Evolutionary conservation across 352 stramenopile species (phyloP).

Genomic region (Phytophthora foliorum): DNA sequence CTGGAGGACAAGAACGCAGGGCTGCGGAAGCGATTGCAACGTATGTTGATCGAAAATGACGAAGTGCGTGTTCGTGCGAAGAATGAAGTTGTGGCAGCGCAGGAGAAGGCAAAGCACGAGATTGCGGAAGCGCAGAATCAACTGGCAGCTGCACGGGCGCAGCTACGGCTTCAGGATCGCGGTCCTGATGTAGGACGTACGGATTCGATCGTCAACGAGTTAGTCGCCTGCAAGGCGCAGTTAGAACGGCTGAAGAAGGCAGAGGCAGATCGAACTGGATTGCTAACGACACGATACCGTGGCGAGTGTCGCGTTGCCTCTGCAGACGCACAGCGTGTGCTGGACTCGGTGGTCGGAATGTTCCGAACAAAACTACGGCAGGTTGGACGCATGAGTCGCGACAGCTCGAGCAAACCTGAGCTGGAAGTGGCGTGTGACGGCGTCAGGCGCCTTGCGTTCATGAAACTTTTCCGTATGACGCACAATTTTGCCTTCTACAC

Average conservation of each 20-base stretch:
- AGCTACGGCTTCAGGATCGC: conserved; percentile 71
- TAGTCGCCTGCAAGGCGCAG: conserved; percentile 50
- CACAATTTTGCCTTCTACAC: conserved; percentile 67
- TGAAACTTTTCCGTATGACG: conserved; percentile 64
- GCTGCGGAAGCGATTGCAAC: conserved; percentile 75
- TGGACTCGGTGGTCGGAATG: conserved; percentile 55
- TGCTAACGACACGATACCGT: conserved; percentile 60
- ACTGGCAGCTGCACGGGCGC: conserved; percentile 50
- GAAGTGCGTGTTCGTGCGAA: conserved; percentile 69
- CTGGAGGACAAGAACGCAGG: conserved; percentile 76
- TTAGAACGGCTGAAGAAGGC: conserved; percentile 59
- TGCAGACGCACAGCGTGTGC: conserved; percentile 56
- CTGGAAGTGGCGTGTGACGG: conserved; percentile 65
- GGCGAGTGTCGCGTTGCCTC: conserved; percentile 67
- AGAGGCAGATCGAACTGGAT: conserved; percentile 56
- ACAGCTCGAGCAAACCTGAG: conserved; percentile 16
- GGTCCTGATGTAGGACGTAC: conserved; percentile 54
- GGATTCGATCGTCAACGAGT: conserved; percentile 67
- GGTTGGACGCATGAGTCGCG: conserved; percentile 34
- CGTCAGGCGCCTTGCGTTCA: conserved; percentile 69
- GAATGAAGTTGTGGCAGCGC: conserved; percentile 53
- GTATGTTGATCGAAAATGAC: conserved; percentile 84
- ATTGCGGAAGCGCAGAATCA: conserved; percentile 57
- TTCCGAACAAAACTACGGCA: conserved; percentile 64
- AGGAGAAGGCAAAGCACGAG: conserved; percentile 62